Evolutionary conservation across 2,329 filamentous ascomycete genomes (phyloP), one percentile per base, ranked within the genome.

Genomic region (Claviceps sorghi): DNA sequence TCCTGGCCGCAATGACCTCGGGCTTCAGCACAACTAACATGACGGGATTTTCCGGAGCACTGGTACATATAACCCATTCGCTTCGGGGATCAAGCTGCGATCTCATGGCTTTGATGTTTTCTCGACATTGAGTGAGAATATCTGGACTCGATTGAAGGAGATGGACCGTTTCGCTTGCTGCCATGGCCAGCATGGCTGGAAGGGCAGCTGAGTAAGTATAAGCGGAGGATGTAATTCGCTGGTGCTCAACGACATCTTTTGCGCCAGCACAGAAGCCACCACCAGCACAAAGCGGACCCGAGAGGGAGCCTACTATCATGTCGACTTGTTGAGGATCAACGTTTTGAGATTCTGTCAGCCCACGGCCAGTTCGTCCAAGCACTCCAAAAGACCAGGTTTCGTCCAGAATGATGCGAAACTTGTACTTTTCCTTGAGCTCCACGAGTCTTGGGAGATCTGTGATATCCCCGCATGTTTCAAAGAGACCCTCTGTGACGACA

Each of bases 351-450:
- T 98, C 94, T 0, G 93, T 97, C 41, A 97, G 76, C 54, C 93
- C 93, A 50, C 89, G 84, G 21, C 93, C 94, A 29, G 88, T 95
- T 56, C 89, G 80, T 48, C 93, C 93, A 5, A 98, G 78, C 19
- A 97, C 86, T 55, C 91, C 94, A 65, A 97, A 98, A 1, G 90
- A 96, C 84, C 88, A 95, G 1, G 90, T 95, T 73, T 98, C 93
- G 67, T 98, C 93, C 40, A 98, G 82, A 58, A 97, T 95, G 53
- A 98, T 80, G 61, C 93, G 88, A 74, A 97, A 98, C 72, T 96
- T 98, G 78, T 97, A 96, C 67, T 86, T 87, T 59, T 90, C 82
- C 70, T 96, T 96, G 59, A 98, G 76, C 65, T 95, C 91, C 57
- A 97, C 86, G 60, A 98, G 79, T 64, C 84, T 90, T 2, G 90